Percentiles rank a stretch among this genome's conserved stretches.
These are phyloP conservation scores for Ustilago vetiveriae DNA, from an alignment of 1,284 basidiomycete genomes.

Conservation along the genomic window DNA sequence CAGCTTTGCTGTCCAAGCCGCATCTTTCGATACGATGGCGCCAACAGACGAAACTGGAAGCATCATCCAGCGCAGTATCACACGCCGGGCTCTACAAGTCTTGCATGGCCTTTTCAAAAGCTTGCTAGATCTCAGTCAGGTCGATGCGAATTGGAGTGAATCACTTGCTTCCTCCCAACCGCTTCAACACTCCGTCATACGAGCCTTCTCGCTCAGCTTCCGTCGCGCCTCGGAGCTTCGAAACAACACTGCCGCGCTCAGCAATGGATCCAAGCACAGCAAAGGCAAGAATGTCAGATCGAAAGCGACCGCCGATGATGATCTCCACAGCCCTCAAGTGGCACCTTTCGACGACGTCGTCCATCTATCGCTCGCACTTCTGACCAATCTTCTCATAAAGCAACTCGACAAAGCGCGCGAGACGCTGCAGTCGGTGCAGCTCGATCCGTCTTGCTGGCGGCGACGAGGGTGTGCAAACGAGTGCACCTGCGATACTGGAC, in stretches of 20 bases:
- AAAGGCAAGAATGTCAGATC: background rate
- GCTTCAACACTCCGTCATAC: conserved; percentile 17
- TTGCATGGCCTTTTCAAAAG: conserved; percentile 38
- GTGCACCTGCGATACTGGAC: conserved; percentile 17
- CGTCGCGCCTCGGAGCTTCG: conserved; percentile 12
- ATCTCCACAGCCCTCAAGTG: conserved; percentile 1
- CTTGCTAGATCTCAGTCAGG: conserved; percentile 42
- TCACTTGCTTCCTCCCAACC: conserved; percentile 21
- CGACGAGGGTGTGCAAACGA: conserved; percentile 10
- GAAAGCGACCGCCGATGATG: background rate
- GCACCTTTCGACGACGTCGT: conserved; percentile 35
- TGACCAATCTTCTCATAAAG: conserved; percentile 46
- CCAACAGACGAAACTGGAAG: too few species aligned
- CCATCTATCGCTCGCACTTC: conserved; percentile 42
- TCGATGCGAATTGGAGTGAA: conserved; percentile 44
- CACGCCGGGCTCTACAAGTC: conserved; percentile 26
- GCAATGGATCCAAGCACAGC: background rate
- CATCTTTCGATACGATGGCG: too few species aligned
- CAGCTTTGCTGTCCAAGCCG: conserved; percentile 27
- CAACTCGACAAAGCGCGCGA: conserved; percentile 33
- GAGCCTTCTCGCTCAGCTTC: conserved; percentile 29
- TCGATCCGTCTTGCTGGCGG: conserved; percentile 21
- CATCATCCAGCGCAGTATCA: background rate
- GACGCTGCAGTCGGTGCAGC: conserved; percentile 8
- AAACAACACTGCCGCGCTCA: background rate